Evolutionary conservation across 1,284 basidiomycete species (phyloP), one percentile per base, ranked within the genome.

Genomic region (Puccinia brachypodii): DNA sequence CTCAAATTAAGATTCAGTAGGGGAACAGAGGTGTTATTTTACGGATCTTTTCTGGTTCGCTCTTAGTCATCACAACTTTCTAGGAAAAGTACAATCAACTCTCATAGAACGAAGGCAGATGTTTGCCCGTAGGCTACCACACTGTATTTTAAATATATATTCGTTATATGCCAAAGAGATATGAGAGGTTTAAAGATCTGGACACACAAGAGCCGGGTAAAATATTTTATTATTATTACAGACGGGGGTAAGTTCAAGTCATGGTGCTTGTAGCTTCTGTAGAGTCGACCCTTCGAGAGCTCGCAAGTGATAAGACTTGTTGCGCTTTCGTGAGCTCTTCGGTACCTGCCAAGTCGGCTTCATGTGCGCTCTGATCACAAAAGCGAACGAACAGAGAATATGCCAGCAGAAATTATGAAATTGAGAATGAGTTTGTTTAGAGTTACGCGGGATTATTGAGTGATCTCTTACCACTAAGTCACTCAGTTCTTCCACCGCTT

Each of bases 401-500:
- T 38, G 14, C 40, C 33, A 50, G 13, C 28, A 25, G n/a, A 28
- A 4, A 19, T 44, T 28, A n/a, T 8, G 28, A 19, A 28, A 22
- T n/a, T 28, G 69, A 50, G 44, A 2, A 28, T 6, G 36, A 14
- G 28, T n/a, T 40, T 33, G 68, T 71, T 71, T 1, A 44, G 19
- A 42, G 53, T 31, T 16, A 3, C 11, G n/a, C 16, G 7, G 44
- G 36, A 71, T 3, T 38, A n/a, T 38, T 68, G 16, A 68, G 4
- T 44, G 22, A 50, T 25, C 16, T 47, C 93, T 84, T 86, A 94
- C 93, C 81, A 94, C 88, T 62, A 93, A 87, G 83, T 91, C 90
- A 83, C 89, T 88, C 82, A 95, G 88, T 82, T 92, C 92, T 83
- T 88, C 90, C 44, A 89, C 88, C 40, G 90, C 91, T 84, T 89